phyloP scores from a whole-genome alignment of 768 basidiomycete genomes.

The Suillus subalutaceus region DNA sequence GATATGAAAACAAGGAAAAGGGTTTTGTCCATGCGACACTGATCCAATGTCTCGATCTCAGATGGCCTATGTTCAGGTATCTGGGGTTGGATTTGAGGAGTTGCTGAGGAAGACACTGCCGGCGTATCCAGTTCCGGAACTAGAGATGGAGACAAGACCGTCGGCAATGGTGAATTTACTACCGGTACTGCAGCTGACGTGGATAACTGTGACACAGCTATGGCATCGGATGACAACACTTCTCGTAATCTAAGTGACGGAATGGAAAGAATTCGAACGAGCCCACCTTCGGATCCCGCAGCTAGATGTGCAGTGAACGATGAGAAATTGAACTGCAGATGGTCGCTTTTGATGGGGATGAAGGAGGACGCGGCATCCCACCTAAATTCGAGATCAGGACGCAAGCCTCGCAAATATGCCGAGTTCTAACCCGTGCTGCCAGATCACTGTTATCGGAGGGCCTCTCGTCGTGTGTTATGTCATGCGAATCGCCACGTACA shows the following conservation, averaged over 20 bases:
- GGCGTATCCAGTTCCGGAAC: background rate
- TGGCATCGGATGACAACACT: background rate
- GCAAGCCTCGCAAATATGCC: background rate
- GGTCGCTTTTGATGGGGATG: background rate
- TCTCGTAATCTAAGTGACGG: background rate
- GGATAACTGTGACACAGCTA: background rate
- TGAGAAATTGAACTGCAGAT: background rate
- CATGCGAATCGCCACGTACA: background rate
- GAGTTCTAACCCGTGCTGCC: background rate
- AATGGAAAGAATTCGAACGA: background rate
- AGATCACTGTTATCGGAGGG: background rate
- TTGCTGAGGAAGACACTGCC: background rate
- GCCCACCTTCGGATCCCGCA: slow-evolving; percentile 1
- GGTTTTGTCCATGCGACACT: slow-evolving; percentile 38
- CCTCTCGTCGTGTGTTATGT: background rate
- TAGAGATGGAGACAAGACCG: background rate
- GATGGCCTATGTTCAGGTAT: slow-evolving; percentile 32
- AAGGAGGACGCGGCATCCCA: background rate
- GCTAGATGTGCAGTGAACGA: no score
- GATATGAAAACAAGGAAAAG: slow-evolving; percentile 48
- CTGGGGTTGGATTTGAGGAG: background rate
- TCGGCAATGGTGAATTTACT: no score
- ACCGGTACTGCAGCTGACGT: background rate
- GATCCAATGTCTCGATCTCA: slow-evolving; percentile 46
- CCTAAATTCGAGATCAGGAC: background rate